Base-by-base conservation (phyloP, 108 stramenopile species). In the Hondaea fermentalgiana region DNA sequence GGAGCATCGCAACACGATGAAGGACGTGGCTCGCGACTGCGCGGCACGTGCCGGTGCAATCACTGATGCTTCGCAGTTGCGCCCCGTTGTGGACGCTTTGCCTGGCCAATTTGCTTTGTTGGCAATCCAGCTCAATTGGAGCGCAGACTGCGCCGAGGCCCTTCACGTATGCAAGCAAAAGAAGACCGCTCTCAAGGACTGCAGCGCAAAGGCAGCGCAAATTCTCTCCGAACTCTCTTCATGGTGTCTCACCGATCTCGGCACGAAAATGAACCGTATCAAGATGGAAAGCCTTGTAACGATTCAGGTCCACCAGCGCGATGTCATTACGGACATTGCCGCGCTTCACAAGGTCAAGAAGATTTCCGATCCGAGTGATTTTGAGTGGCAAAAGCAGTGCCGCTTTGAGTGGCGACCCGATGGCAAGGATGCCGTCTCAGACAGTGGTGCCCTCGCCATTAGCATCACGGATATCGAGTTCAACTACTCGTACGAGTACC, bases 301-400 rank as follows among this genome's bases (percentile, higher is more conserved):
- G 57, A 96, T 97, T 57, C 96, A 97, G 88, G 97, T 97, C 49
- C 97, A 97, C 83, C 96, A 97, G 91, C 89, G 94, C 21, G 96
- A 97, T 88, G 96, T 97, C 72, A 95, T 95, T 47, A 94, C 95
- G 45, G 95, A 96, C 90, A 57, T 88, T 19, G 47, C 42, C 2
- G 44, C 87, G 10, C 35, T 49, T 19, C 49, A 83, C 76, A 83
- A 83, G 51, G 12, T 6, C 3, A 47, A 53, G 76, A 93, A 93
- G 87, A 95, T 97, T 76, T 91, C 91, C 17, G 96, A 97, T 87
- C 95, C 95, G 57, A 96, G 96, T 89, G 96, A 96, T 90, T 97
- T 97, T 88, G 96, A 97, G 69, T 97, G 97, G 97, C 94, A 96
- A 59, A 97, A 97, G 88, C 97, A 97, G 91, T 96, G 95, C 21